Base-by-base conservation (phyloP, 441 rosid genomes). In the Sinapis alba region DNA sequence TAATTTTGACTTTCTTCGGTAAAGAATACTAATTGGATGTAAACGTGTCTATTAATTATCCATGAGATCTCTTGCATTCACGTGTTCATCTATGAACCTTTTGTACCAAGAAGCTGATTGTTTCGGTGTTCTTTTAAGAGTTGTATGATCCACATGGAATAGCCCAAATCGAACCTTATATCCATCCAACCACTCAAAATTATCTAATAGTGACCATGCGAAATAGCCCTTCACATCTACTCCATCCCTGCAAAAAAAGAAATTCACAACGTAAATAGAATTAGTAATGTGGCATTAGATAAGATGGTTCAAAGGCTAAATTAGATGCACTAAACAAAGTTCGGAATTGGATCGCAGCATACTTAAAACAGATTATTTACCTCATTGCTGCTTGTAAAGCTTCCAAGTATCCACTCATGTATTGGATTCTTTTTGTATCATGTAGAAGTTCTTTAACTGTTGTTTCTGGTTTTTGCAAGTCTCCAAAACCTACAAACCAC, bases 171-270 rank as follows among this genome's bases (percentile, higher is more conserved):
- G 62, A 54, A 69, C 23, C 12, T 82, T 88, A 60, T 73, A 84
- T 57, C 89, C 87, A 27, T 2, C 59, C 5, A 38, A 51, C 87
- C 89, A 88, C 71, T 86, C 92, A 1, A 86, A 88, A 18, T 82
- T 68, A 73, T 88, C 90, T 3, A 86, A 78, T 73, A 88, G 72
- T 12, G 88, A 82, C 90, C 88, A 88, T 32, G 74, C 79, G 41
- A 86, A 86, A 68, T 86, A 88, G 0, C 90, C 85, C 71, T 83
- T 82, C 38, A 83, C 87, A 67, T 86, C 83, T 72, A 83, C 90
- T 75, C 86, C 90, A 21, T 83, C 75, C 77, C 87, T 86, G 75
- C 45, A 19, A 10, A 62, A 45, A 45, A 0, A 45, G 6, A 28
- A 28, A 24, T 6, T 21, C 62, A 72, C 53, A 50, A 15, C 53